phyloP scores from a whole-genome alignment of 2,329 filamentous ascomycete species.

The Colletotrichum viniferum region DNA sequence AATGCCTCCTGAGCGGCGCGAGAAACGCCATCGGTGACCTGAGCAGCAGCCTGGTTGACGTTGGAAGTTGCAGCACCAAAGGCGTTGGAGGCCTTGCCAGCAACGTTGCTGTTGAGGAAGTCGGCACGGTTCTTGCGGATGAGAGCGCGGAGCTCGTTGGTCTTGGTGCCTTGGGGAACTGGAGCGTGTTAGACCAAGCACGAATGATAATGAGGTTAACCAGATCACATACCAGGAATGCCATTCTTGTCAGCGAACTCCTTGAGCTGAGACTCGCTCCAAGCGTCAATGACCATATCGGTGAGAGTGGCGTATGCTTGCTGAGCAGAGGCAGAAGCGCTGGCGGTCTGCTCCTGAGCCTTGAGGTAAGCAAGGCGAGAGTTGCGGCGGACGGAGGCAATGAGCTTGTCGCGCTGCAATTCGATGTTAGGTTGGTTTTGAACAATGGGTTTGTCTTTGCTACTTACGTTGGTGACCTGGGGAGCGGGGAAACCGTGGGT shows the following conservation, averaged over 20 bases:
- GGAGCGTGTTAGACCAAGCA: slow-evolving; percentile 30
- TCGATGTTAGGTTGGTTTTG: slow-evolving; percentile 21
- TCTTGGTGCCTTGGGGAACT: slow-evolving; percentile 90
- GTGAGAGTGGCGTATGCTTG: slow-evolving; percentile 76
- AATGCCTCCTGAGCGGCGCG: slow-evolving; percentile 71
- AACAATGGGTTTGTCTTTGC: fast-evolving
- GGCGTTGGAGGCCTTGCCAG: slow-evolving; percentile 60
- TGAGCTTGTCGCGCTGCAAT: slow-evolving; percentile 76
- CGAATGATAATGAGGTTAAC: fast-evolving
- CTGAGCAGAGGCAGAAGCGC: slow-evolving; percentile 68
- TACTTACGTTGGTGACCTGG: slow-evolving; percentile 70
- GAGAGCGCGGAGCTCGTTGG: slow-evolving; percentile 87
- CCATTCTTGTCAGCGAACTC: slow-evolving; percentile 91
- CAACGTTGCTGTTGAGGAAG: slow-evolving; percentile 69
- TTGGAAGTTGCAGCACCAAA: slow-evolving; percentile 76
- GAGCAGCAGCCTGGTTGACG: slow-evolving; percentile 77
- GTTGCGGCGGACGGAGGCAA: slow-evolving; percentile 90
- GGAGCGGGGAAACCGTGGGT: slow-evolving; percentile 84
- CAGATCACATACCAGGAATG: slow-evolving; percentile 53
- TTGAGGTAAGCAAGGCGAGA: slow-evolving; percentile 78
- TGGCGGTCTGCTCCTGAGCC: slow-evolving; percentile 63
- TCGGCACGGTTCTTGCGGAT: slow-evolving; percentile 85
- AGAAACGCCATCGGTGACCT: slow-evolving; percentile 73
- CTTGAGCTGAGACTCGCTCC: slow-evolving; percentile 89
- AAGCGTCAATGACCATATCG: slow-evolving; percentile 85